Conservation (phyloP, 768 basidiomycete species). For the Heimioporus sp. region DNA sequence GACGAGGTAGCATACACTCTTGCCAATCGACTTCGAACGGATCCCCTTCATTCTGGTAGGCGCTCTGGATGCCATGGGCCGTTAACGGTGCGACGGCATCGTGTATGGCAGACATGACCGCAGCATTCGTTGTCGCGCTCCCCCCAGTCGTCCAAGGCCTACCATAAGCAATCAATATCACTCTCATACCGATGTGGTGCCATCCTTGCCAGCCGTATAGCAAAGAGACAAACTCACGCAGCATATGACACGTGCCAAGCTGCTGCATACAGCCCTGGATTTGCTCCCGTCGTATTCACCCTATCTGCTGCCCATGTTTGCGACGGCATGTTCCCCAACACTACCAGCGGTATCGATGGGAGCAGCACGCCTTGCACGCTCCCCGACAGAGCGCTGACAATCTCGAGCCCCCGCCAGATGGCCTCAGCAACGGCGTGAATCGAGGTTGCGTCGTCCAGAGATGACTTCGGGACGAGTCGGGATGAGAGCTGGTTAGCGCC, state of each 20-base stretch:
- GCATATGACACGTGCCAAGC: constrained; percentile 13
- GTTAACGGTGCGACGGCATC: constrained; percentile 11
- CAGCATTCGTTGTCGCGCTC: neutral
- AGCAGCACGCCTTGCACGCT: neutral
- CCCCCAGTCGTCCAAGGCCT: too few species aligned
- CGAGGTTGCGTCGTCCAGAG: too few species aligned
- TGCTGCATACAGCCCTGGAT: constrained; percentile 13
- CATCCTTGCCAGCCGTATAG: too few species aligned
- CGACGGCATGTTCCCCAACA: constrained; percentile 9
- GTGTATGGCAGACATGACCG: constrained; percentile 5
- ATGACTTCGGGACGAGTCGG: too few species aligned
- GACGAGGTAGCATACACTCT: constrained; percentile 1
- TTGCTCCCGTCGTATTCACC: constrained; percentile 12
- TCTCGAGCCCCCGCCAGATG: too few species aligned
- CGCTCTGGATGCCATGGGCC: constrained; percentile 13
- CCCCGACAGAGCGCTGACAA: neutral
- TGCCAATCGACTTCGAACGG: constrained; percentile 20
- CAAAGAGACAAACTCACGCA: constrained; percentile 6
- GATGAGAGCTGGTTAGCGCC: constrained; percentile 5
- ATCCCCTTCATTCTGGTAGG: constrained; percentile 25
- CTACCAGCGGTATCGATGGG: neutral
- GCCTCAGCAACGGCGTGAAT: too few species aligned
- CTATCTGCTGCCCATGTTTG: neutral
- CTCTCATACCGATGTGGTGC: too few species aligned
- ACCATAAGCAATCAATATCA: too few species aligned